Evolutionary conservation across 306 rosid genomes (phyloP).

Genomic region (Prunus persica): Prunus_persica_NCBIv2 NC_034014.1:29561001-29561500

Average conservation of each 20-base stretch:
- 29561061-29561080: neutral
- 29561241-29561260: conserved; percentile 99
- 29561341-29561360: conserved; percentile 14
- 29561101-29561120: conserved; percentile 63
- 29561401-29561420: neutral
- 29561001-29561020: neutral
- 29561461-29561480: conserved; percentile 31
- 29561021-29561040: neutral
- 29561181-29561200: conserved; percentile 98
- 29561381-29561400: conserved; percentile 4
- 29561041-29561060: neutral
- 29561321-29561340: conserved; percentile 44
- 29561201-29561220: conserved; percentile 98
- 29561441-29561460: conserved; percentile 17
- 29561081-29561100: conserved; percentile 32
- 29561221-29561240: conserved; percentile 94
- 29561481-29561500: conserved; percentile 28
- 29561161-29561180: conserved; percentile 92
- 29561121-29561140: conserved; percentile 71
- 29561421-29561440: conserved; percentile 25
- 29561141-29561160: conserved; percentile 95
- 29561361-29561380: neutral
- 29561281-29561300: conserved; percentile 46
- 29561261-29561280: conserved; percentile 74
- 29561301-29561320: conserved; percentile 79